Evolutionary conservation across 2,329 filamentous ascomycete genomes (phyloP), one percentile per base, ranked within the genome.

Genomic region (Trichoderma semiorbis): DNA sequence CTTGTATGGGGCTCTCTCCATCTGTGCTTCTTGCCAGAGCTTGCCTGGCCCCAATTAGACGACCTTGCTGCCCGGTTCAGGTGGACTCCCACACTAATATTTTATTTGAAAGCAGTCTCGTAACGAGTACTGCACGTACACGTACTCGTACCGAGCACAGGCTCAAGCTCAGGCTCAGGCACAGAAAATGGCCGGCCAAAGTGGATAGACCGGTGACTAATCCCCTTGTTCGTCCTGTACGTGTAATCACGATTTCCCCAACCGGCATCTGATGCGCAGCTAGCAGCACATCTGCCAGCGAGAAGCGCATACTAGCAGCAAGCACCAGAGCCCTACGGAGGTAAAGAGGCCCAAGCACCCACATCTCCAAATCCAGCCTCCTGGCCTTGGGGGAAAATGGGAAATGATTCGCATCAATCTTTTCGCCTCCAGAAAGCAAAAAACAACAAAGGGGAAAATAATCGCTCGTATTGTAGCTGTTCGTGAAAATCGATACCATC

Each of bases 281-380:
- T 58, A 34, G 64, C 24, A 21, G 55, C 28, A n/a, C 34, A 24
- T 57, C 34, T 50, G 26, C 16, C 65, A 34, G 65, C 65, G 65
- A 68, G 65, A 68, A 68, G 65, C 65, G 55, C 55, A 68, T 43
- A 68, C 28, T 58, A n/a, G 14, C 16, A 30, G 34, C 34, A 10
- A 28, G 28, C 55, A 58, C 36, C 12, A 60, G 55, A 60, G 65
- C 65, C 65, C 55, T 60, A 60, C 65, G 55, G 10, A 21, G 7
- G 18, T 18, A 60, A 12, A 34, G 18, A 12, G 28, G 57, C 57
- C 57, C 57, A 60, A 60, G 53, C 53, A 57, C 12, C 26, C 26
- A 28, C 53, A 57, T 57, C 14, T 16, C 28, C 43, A 32, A 68
- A 21, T 58, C 30, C 65, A 60, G 5, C 65, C 55, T 18, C 55